Conservation (phyloP, 441 rosid genomes). For the Daphne laureola region DNA sequence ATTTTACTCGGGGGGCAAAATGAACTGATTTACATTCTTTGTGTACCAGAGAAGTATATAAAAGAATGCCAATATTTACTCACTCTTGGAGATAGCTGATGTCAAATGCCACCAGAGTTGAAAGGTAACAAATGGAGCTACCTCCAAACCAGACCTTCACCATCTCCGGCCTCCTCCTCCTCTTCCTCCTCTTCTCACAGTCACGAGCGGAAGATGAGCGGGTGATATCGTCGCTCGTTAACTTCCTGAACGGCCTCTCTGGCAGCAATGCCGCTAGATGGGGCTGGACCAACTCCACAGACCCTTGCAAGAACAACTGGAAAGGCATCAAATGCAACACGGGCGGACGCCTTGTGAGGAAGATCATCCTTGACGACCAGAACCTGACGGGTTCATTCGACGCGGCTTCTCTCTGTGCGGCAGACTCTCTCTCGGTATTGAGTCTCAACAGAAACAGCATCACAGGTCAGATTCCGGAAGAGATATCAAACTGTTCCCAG, state of each 20-base stretch:
- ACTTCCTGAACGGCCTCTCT: conserved; percentile 36
- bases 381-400: conserved; percentile 37
- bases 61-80: too few species aligned
- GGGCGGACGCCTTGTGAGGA: conserved; percentile 20
- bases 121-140: too few species aligned
- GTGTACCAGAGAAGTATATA: too few species aligned
- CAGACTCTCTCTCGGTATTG: conserved; percentile 24
- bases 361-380: conserved; percentile 30
- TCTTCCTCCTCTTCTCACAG: conserved; percentile 19
- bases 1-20: too few species aligned
- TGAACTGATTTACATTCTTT: too few species aligned
- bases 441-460: conserved; percentile 35
- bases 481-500: conserved; percentile 29
- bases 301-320: conserved; percentile 46
- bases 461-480: conserved; percentile 23
- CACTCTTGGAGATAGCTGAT: too few species aligned
- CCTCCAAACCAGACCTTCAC: conserved; percentile 5
- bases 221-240: conserved; percentile 26
- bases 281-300: conserved; percentile 45
- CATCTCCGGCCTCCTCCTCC: conserved; percentile 1
- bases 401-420: conserved; percentile 26
- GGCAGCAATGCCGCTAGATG: conserved; percentile 19
- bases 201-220: conserved; percentile 23
- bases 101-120: too few species aligned
- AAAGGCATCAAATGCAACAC: conserved; percentile 30